phyloP scores from a whole-genome alignment of 176 grass and related monocot species.

The Aechmea fasciata region DNA sequence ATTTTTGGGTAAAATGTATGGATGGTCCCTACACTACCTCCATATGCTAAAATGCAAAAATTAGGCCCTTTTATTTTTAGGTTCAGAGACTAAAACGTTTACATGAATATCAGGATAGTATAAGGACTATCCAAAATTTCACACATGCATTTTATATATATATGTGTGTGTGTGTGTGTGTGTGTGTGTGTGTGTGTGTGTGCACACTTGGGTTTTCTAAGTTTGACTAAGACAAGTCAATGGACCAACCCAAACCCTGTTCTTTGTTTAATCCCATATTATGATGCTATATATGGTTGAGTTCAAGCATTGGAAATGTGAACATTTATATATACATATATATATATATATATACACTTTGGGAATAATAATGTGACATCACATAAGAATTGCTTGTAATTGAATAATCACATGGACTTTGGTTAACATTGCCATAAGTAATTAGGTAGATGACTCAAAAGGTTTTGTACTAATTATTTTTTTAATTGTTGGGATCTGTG shows the following conservation, averaged over 20 bases:
- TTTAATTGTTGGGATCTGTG: background rate
- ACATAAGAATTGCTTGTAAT: background rate
- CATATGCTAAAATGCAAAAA: too few relatives aligned
- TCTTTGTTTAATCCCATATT: background rate
- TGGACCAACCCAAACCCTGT: background rate
- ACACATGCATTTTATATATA: too few relatives aligned
- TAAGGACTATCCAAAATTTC: too few relatives aligned
- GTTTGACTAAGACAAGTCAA: background rate
- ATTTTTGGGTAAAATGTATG: too few relatives aligned
- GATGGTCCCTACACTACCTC: too few relatives aligned
- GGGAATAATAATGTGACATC: background rate
- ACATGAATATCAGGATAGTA: too few relatives aligned
- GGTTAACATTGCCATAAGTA: background rate
- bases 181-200: too few relatives aligned
- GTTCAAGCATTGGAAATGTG: background rate
- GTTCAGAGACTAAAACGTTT: too few relatives aligned
- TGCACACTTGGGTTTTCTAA: background rate
- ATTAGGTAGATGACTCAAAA: background rate
- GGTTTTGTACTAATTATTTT: background rate
- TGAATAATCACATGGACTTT: background rate
- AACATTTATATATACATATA: too few relatives aligned
- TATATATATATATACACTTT: background rate
- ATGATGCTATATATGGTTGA: background rate
- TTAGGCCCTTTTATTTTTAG: too few relatives aligned
- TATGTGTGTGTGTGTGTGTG: too few relatives aligned